These are phyloP conservation scores for Suillus discolor DNA, from an alignment of 768 basidiomycete genomes.

Conservation along the genomic window DNA sequence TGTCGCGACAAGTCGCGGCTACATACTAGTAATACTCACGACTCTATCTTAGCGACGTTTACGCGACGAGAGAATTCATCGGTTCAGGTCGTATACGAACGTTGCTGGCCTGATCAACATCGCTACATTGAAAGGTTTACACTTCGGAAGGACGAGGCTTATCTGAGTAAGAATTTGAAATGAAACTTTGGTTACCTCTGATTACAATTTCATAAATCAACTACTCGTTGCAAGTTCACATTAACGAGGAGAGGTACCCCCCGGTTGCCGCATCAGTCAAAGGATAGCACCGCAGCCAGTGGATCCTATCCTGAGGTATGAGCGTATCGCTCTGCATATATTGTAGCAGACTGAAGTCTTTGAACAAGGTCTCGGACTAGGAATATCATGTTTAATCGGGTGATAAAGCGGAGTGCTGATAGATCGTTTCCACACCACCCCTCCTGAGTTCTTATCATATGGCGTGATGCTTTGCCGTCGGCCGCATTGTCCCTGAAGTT, in stretches of 20 bases:
- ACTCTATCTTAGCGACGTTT: not conserved
- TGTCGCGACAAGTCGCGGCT: not conserved
- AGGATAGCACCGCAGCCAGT: too few species aligned
- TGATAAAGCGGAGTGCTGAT: not conserved
- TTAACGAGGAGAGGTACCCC: not conserved
- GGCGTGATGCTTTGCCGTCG: not conserved
- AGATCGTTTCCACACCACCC: not conserved
- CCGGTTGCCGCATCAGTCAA: not conserved
- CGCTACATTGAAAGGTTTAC: not conserved
- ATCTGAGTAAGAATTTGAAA: conserved; percentile 3
- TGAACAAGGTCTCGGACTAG: not conserved
- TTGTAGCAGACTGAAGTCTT: not conserved
- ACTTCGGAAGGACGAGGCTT: not conserved
- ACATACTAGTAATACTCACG: not conserved
- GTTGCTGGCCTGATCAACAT: conserved; percentile 1
- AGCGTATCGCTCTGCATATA: not conserved
- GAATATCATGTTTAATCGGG: not conserved
- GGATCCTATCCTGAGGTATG: not conserved
- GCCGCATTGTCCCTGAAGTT: conserved; percentile 5
- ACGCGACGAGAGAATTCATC: not conserved
- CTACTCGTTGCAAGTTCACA: conserved; percentile 2
- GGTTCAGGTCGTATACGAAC: too few species aligned
- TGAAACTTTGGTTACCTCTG: not conserved
- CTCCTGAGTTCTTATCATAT: conserved; percentile 6
- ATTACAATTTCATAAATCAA: conserved; percentile 9